These are phyloP conservation scores for Fusarium sp. DNA, from an alignment of 2,329 filamentous ascomycete genomes.

Conservation along the genomic window DNA sequence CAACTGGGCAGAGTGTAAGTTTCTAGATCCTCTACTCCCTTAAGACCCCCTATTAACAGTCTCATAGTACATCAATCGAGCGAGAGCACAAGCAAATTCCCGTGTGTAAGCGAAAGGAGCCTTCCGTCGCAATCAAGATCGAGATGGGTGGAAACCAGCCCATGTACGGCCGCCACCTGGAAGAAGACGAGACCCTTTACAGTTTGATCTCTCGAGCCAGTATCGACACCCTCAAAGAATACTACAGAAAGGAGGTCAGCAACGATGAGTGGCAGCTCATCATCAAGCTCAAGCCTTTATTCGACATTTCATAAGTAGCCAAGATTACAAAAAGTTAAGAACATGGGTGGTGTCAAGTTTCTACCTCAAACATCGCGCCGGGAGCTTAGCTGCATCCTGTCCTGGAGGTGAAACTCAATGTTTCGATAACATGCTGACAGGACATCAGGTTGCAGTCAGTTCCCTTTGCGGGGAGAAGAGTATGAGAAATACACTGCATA, in stretches of 20 bases:
- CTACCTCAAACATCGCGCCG: conserved; percentile 3
- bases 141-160: conserved; percentile 93
- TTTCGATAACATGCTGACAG: not conserved
- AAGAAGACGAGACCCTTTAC: conserved; percentile 90
- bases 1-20: conserved; percentile 91
- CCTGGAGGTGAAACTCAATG: not conserved
- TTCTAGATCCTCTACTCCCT: not conserved
- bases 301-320: conserved; percentile 76
- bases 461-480: not conserved
- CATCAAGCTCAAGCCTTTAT: conserved; percentile 92
- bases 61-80: conserved; percentile 85
- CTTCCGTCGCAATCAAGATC: conserved; percentile 98
- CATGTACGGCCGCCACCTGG: conserved; percentile 91
- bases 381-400: not conserved
- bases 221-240: conserved; percentile 96
- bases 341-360: not conserved
- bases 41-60: conserved; percentile 44
- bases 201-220: conserved; percentile 84
- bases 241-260: conserved; percentile 84
- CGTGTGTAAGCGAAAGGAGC: conserved; percentile 93
- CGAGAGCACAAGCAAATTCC: conserved; percentile 95
- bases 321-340: not conserved
- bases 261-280: conserved; percentile 96
- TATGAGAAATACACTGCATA: conserved; percentile 4
- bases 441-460: not conserved